Evolutionary conservation across 495 filamentous ascomycete species (phyloP).

Genomic region (Penicillium cosmopolitanum): DNA sequence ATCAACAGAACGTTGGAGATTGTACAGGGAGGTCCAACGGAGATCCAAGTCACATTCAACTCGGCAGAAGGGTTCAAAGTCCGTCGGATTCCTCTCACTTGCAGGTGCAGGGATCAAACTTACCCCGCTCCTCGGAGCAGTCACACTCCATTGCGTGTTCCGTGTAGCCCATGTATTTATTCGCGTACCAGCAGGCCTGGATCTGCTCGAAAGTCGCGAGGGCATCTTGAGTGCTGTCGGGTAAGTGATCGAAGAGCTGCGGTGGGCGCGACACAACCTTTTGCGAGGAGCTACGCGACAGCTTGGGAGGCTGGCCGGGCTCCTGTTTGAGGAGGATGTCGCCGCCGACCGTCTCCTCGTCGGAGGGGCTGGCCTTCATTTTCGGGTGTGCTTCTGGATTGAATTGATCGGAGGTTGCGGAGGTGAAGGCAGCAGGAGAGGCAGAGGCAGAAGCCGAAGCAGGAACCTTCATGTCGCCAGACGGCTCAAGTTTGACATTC

Average conservation of each 20-base stretch:
- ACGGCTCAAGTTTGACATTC: neutral
- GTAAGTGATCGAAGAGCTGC: slow-evolving; percentile 67
- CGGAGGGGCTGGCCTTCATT: neutral
- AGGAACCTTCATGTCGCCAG: neutral
- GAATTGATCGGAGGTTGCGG: neutral
- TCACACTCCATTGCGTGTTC: slow-evolving; percentile 96
- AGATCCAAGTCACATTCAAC: slow-evolving; percentile 4
- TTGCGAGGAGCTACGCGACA: slow-evolving; percentile 73
- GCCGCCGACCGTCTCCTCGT: slow-evolving; percentile 54
- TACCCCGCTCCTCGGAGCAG: slow-evolving; percentile 95
- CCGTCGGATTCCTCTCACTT: neutral
- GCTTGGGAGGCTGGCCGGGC: slow-evolving; percentile 70
- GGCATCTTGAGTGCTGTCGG: slow-evolving; percentile 76
- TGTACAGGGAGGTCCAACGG: neutral
- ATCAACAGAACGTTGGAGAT: neutral
- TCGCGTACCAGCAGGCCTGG: slow-evolving; percentile 80
- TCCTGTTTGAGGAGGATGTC: slow-evolving; percentile 67
- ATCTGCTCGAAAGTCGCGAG: slow-evolving; percentile 79
- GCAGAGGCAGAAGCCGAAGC: neutral
- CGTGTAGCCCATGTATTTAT: slow-evolving; percentile 85
- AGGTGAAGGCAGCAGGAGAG: neutral
- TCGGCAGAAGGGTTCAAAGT: neutral
- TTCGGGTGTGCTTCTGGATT: neutral
- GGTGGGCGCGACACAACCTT: slow-evolving; percentile 65
- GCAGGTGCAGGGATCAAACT: slow-evolving; percentile 43